Base-by-base conservation (phyloP, 2,329 filamentous ascomycete species). In the Xylaria arbuscula region DNA sequence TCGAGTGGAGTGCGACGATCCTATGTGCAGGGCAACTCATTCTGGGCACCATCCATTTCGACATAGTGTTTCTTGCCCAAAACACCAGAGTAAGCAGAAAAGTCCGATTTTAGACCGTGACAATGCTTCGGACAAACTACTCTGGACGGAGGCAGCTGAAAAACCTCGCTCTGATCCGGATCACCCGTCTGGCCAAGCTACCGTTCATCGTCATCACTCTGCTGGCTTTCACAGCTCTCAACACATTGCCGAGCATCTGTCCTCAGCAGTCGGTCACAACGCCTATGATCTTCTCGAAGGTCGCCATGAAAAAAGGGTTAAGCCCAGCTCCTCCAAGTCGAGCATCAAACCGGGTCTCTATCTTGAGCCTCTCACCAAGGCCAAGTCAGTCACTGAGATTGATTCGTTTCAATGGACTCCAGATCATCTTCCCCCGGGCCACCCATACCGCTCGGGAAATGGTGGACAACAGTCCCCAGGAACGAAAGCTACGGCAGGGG, bases 201-300 rank as follows among this genome's bases (percentile, higher is more conserved):
- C 48, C 19, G 40, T 67, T 24, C 73, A 75, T 64, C 68, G 65
- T 36, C 75, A 75, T 62, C 72, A 81, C 68, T 76, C 78, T 8
- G 70, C 79, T 47, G 77, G 78, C 28, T 75, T 82, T 5, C 75
- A 80, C 59, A 74, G 74, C 55, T 71, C 76, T 19, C 75, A 77
- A 36, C 80, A 81, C 66, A 78, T 79, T 64, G 72, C 78, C 53
- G 77, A 80, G 53, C 78, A 81, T 53, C 71, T 81, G 13, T 73
- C 76, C 15, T 63, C 62, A 17, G 72, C 64, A 38, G n/a, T 68
- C 15, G 72, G 67, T 7, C 67, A 69, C 32, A 61, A 59, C 36
- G 69, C 54, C 22, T 62, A 70, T 51, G 61, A 72, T 45, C 47
- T 70, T 15, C 22, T 62, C 22, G 34, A 64, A 17, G 58, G 47